Percentiles rank a stretch among this genome's conserved stretches.
Conservation (phyloP, 1,139 yeast species). For the Lodderomyces orthopsilosis region DNA sequence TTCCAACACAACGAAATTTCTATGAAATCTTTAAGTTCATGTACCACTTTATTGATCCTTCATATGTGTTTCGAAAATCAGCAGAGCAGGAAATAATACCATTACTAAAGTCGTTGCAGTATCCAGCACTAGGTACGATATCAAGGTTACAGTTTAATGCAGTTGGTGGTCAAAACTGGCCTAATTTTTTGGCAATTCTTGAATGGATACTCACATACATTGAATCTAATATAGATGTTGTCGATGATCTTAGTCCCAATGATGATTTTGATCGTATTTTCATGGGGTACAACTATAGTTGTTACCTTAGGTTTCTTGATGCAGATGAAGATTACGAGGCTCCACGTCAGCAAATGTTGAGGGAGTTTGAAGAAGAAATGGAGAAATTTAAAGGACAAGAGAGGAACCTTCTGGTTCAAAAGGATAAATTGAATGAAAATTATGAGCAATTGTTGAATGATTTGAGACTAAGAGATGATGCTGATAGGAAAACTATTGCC, state of each 20-base stretch:
- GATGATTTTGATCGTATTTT: slow-evolving; percentile 57
- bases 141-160: slow-evolving; percentile 86
- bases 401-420: slow-evolving; percentile 32
- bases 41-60: slow-evolving; percentile 75
- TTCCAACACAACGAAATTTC: slow-evolving; percentile 89
- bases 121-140: slow-evolving; percentile 79
- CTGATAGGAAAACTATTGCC: slow-evolving; percentile 59
- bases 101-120: slow-evolving; percentile 60
- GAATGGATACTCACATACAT: slow-evolving; percentile 73
- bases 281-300: slow-evolving; percentile 60
- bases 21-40: slow-evolving; percentile 76
- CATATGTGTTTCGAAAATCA: slow-evolving; percentile 58
- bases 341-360: slow-evolving; percentile 54
- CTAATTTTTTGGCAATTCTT: slow-evolving; percentile 73
- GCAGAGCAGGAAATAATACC: slow-evolving; percentile 76
- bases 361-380: slow-evolving; percentile 47
- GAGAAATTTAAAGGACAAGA: slow-evolving; percentile 45
- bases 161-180: slow-evolving; percentile 92
- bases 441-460: slow-evolving; percentile 11
- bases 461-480: slow-evolving; percentile 25
- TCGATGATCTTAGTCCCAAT: slow-evolving; percentile 28
- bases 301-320: slow-evolving; percentile 66
- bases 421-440: slow-evolving; percentile 23
- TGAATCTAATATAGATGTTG: slow-evolving; percentile 37
- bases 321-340: slow-evolving; percentile 58